Base-by-base conservation (phyloP, 2,329 filamentous ascomycete species). In the Podosphaera leucotricha region DNA sequence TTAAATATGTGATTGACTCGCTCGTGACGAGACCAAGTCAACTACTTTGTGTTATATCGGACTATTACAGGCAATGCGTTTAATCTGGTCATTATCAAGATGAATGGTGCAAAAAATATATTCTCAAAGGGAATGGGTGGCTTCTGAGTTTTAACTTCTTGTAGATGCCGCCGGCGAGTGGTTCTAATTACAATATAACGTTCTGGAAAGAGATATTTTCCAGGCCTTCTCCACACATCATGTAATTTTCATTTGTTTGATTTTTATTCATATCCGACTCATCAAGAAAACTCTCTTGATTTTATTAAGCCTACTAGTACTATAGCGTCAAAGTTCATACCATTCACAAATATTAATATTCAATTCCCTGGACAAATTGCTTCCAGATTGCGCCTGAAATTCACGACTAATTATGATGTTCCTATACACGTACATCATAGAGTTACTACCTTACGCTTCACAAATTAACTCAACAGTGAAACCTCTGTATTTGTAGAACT, bases 1-100 rank as follows among this genome's bases (percentile, higher is more conserved):
- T 57, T 59, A 58, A 59, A 51, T 57, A 56, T 57, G 56, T 59
- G 59, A 59, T 58, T 46, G 52, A 53, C 52, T 53, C 49, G 41
- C 37, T 44, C 45, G 11, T 49, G 51, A 50, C 51, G 44, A 52
- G 52, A 52, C 51, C 15, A 33, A 11, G 28, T 33, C 28, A 33
- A 11, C 28, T 33, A 13, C 28, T 33, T 11, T 33, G 3, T 33
- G 1, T 33, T n/a, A 33, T 33, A 13, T 33, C 11, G 8, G 28
- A 33, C 8, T 7, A 33, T 33, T n/a, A 13, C 15, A 4, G 15
- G 28, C 8, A 33, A 33, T 11, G 3, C 3, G 28, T 3, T 11
- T 13, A 4, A 6, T 13, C 28, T 7, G 28, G 28, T 13, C 15
- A 33, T 13, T 13, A 33, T 11, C 28, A 33, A 33, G 28, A 6